A percentile compares a stretch with the other conserved stretches of the same genome.
phyloP scores from a whole-genome alignment of 148 eudicot species.

The Camellia granthamiana region DNA sequence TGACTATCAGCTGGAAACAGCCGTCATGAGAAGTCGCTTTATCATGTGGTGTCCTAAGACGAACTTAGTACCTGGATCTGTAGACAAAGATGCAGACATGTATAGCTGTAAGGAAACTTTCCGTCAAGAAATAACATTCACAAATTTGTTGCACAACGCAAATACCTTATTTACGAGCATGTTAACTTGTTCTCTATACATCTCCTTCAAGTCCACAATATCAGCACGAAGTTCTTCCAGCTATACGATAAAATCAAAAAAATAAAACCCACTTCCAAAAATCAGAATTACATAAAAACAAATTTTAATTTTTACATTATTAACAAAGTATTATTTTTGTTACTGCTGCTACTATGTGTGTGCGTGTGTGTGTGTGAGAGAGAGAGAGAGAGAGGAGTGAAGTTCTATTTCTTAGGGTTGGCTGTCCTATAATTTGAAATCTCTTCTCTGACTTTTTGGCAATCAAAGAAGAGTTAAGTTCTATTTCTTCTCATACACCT shows the following conservation, averaged over 20 bases:
- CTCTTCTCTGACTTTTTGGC: not conserved
- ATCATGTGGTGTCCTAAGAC: constrained; percentile 37
- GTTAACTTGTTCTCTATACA: constrained; percentile 98
- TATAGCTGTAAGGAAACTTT: not conserved
- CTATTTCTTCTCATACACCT: not conserved
- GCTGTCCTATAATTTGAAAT: not conserved
- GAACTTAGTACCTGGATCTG: constrained; percentile 72
- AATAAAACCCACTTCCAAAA: constrained; percentile 18
- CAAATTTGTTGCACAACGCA: constrained; percentile 9
- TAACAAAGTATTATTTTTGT: not conserved
- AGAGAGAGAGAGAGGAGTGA: not conserved
- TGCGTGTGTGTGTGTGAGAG: too few relatives aligned
- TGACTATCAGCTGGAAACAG: constrained; percentile 6
- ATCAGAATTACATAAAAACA: not conserved
- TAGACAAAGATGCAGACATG: constrained; percentile 7
- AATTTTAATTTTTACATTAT: not conserved
- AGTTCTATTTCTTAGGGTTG: not conserved
- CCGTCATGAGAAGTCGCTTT: not conserved
- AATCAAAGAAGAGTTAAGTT: not conserved
- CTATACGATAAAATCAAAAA: constrained; percentile 20
- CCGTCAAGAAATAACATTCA: not conserved
- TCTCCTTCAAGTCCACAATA: constrained; percentile 93
- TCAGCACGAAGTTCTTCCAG: constrained; percentile 97
- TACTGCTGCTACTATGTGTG: not conserved
- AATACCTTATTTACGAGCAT: constrained; percentile 88